Evolutionary conservation across 2,329 filamentous ascomycete genomes (phyloP).

Genomic region (Didymella sp.): DNA sequence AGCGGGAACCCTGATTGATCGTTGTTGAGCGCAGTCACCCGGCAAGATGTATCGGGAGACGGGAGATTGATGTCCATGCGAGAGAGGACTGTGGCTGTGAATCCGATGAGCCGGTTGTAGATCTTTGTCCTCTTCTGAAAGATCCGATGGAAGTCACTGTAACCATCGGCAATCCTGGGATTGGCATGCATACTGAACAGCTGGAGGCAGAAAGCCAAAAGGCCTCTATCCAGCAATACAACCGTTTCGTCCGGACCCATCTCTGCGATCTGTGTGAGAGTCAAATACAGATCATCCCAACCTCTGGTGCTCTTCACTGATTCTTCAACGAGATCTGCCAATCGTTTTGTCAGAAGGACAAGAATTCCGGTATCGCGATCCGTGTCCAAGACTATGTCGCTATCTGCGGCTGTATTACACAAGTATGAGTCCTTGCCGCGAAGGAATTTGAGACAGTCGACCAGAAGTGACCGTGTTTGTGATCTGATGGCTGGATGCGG

Average conservation of each 20-base stretch:
- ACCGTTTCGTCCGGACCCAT: slow-evolving; percentile 41
- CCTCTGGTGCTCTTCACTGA: slow-evolving; percentile 33
- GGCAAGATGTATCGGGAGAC: slow-evolving; percentile 22
- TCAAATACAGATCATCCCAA: slow-evolving; percentile 49
- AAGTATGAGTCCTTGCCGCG: slow-evolving; percentile 42
- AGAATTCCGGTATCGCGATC: slow-evolving; percentile 28
- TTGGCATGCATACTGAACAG: slow-evolving; percentile 41
- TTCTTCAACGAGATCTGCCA: slow-evolving; percentile 34
- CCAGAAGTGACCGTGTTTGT: slow-evolving; percentile 37
- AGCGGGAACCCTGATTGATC: slow-evolving; percentile 39
- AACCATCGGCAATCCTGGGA: slow-evolving; percentile 17
- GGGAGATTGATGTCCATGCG: slow-evolving; percentile 37
- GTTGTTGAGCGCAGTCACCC: slow-evolving; percentile 31
- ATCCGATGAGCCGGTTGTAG: slow-evolving; percentile 42
- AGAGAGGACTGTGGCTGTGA: slow-evolving; percentile 38
- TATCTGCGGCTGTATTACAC: slow-evolving; percentile 36
- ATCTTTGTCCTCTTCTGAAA: slow-evolving; percentile 43
- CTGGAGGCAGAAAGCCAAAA: slow-evolving; percentile 40
- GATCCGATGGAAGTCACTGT: slow-evolving; percentile 36
- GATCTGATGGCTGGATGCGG: slow-evolving; percentile 39
- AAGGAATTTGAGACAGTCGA: slow-evolving; percentile 41
- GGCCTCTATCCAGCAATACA: slow-evolving; percentile 33
- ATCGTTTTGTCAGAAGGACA: slow-evolving; percentile 23
- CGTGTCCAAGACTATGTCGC: slow-evolving; percentile 36
- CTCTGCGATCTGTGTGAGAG: slow-evolving; percentile 38